phyloP scores from a whole-genome alignment of 805 yeast genomes.

The Ogataea pini region DNA sequence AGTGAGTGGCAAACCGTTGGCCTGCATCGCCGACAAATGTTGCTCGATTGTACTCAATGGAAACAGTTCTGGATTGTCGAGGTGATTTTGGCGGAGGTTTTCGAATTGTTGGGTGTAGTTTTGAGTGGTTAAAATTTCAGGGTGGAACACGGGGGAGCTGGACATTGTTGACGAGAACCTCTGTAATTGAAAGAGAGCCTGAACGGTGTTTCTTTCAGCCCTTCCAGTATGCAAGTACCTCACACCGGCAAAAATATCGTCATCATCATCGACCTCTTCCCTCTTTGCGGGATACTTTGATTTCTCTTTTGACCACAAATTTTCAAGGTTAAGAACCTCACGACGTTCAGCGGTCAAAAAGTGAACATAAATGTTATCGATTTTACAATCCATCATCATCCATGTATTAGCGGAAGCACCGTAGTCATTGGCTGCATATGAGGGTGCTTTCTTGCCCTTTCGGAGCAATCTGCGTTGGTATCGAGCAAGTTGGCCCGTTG shows the following conservation, averaged over 20 bases:
- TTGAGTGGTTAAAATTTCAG: constrained; percentile 13
- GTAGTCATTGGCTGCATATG: constrained; percentile 55
- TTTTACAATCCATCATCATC: constrained; percentile 74
- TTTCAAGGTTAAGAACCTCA: constrained; percentile 66
- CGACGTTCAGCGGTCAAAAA: constrained; percentile 72
- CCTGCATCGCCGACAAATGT: constrained; percentile 33
- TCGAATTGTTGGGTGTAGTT: constrained; percentile 24
- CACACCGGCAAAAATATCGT: constrained; percentile 48
- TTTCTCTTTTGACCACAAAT: constrained; percentile 49
- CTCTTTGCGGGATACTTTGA: constrained; percentile 11
- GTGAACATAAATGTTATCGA: constrained; percentile 68
- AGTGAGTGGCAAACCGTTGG: constrained; percentile 30
- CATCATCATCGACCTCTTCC: constrained; percentile 33
- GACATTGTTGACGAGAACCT: no score
- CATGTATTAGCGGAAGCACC: constrained; percentile 69
- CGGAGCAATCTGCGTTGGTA: constrained; percentile 52
- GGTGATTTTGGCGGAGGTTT: constrained; percentile 21
- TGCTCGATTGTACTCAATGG: constrained; percentile 24
- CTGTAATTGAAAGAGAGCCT: background rate
- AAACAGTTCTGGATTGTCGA: constrained; percentile 18
- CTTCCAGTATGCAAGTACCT: constrained; percentile 44
- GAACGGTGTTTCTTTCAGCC: background rate
- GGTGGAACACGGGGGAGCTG: background rate
- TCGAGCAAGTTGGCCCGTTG: constrained; percentile 53
- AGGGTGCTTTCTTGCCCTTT: constrained; percentile 54